phyloP scores from a whole-genome alignment of 2,329 filamentous ascomycete genomes.

The Botrytis porri region DNA sequence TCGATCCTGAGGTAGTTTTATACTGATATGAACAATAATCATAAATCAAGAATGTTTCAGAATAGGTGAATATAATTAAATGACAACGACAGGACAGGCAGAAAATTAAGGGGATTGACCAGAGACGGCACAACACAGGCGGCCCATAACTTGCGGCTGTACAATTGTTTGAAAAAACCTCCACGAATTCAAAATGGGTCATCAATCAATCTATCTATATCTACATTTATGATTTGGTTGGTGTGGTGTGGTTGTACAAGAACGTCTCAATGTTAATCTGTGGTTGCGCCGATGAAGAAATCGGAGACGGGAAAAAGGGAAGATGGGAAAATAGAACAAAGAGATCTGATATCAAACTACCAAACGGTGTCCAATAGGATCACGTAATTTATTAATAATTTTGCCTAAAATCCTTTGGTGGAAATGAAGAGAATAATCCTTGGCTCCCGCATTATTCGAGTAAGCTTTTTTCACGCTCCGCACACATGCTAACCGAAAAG shows the following conservation, averaged over 20 bases:
- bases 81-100: not conserved
- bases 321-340: not conserved
- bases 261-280: not conserved
- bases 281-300: not conserved
- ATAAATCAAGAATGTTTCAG: not conserved
- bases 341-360: not conserved
- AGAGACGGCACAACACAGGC: not conserved
- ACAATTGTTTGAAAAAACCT: not conserved
- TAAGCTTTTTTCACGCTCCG: not conserved
- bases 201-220: not conserved
- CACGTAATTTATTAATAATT: not conserved
- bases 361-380: not conserved
- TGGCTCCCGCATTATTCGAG: not conserved
- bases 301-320: not conserved
- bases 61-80: not conserved
- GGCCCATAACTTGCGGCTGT: not conserved
- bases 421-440: not conserved
- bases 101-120: not conserved
- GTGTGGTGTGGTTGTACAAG: conserved; percentile 1
- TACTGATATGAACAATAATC: not conserved
- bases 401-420: not conserved
- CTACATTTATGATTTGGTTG: not conserved
- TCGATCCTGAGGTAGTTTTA: not conserved
- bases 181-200: not conserved
- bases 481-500: not conserved